Conservation (phyloP, 2,329 filamentous ascomycete species). For the Pseudogymnoascus sp. region DNA sequence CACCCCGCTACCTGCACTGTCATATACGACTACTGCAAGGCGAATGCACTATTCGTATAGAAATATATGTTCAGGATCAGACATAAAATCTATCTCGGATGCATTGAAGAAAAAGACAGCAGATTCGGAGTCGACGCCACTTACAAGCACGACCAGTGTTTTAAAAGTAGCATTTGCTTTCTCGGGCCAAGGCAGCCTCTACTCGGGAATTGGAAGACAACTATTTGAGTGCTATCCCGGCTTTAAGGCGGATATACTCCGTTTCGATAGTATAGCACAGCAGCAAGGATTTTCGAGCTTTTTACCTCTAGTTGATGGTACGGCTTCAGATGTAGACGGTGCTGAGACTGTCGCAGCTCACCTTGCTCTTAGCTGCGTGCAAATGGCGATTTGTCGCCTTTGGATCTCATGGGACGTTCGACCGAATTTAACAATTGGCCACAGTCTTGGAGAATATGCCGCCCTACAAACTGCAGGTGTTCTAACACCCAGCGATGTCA, state of each 20-base stretch:
- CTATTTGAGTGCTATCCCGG: conserved; percentile 30
- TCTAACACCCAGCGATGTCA: conserved; percentile 60
- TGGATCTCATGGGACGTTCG: conserved; percentile 48
- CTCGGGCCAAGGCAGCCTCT: conserved; percentile 32
- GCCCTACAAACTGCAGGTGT: conserved; percentile 64
- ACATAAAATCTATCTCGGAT: conserved; percentile 20
- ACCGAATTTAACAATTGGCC: conserved; percentile 48
- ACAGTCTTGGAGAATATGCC: conserved; percentile 65
- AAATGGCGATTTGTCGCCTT: conserved; percentile 46
- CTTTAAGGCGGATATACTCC: conserved; percentile 6
- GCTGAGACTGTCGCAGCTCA: conserved; percentile 43
- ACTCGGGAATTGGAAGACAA: neutral
- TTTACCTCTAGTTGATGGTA: conserved; percentile 35
- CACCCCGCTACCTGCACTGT: conserved; percentile 7
- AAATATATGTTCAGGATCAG: conserved; percentile 38
- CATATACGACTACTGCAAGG: conserved; percentile 29
- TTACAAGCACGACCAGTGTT: neutral
- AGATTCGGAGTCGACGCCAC: conserved; percentile 39
- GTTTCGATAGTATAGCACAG: conserved; percentile 1
- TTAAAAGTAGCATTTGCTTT: conserved; percentile 24
- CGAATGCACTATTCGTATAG: conserved; percentile 51
- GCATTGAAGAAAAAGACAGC: conserved; percentile 22
- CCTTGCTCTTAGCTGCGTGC: conserved; percentile 43
- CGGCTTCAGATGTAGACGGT: conserved; percentile 31
- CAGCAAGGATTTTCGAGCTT: conserved; percentile 7